A percentile compares a stretch with the other conserved stretches of the same genome.
Evolutionary conservation across 495 filamentous ascomycete species (phyloP).

Genomic region (Penicillium argentinense): DNA sequence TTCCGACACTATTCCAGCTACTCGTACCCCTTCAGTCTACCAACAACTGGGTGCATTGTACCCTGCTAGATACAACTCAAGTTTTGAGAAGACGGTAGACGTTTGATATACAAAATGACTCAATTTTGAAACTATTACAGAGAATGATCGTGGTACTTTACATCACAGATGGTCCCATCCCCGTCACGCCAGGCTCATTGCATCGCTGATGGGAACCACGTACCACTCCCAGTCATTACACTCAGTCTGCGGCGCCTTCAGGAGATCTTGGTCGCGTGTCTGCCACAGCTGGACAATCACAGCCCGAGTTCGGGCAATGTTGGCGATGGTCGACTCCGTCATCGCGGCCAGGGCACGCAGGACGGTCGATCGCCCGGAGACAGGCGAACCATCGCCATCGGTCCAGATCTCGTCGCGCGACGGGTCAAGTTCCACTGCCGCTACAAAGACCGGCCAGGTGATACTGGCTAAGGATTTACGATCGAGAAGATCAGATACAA

Average conservation of each 20-base stretch:
- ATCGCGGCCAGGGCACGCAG: constrained; percentile 41
- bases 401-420: constrained; percentile 38
- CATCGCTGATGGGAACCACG: constrained; percentile 41
- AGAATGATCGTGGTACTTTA: too few relatives aligned
- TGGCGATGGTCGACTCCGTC: constrained; percentile 41
- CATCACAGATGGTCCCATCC: not conserved
- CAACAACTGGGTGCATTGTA: too few relatives aligned
- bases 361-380: constrained; percentile 38
- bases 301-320: constrained; percentile 40
- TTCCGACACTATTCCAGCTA: too few relatives aligned
- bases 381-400: constrained; percentile 12
- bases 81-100: too few relatives aligned
- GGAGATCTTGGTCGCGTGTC: constrained; percentile 37
- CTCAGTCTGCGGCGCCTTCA: constrained; percentile 23
- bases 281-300: constrained; percentile 47
- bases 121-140: too few relatives aligned
- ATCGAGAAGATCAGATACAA: constrained; percentile 36
- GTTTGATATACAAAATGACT: too few relatives aligned
- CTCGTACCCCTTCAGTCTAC: too few relatives aligned
- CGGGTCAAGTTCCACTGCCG: constrained; percentile 44
- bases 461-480: constrained; percentile 31
- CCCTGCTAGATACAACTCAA: too few relatives aligned
- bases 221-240: constrained; percentile 46
- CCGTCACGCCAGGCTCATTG: constrained; percentile 43
- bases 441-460: constrained; percentile 49